Evolutionary conservation across 441 rosid species (phyloP).

Genomic region (Macaranga tanarius): DNA sequence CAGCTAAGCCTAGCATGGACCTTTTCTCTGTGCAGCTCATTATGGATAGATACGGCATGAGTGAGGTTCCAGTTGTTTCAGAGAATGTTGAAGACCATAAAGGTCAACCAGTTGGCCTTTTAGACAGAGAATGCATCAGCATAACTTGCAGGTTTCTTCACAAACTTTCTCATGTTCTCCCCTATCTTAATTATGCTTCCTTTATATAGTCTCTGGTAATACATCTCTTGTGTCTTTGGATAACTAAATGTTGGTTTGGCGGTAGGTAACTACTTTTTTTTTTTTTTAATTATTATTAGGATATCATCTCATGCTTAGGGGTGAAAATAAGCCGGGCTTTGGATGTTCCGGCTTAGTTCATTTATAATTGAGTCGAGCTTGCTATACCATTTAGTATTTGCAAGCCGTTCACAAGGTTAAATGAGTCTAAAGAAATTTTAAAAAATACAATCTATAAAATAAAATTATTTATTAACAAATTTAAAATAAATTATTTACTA

Average conservation of each 20-base stretch:
- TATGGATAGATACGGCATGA: slow-evolving; percentile 57
- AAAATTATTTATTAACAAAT: no score
- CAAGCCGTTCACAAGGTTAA: no score
- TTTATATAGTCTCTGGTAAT: slow-evolving; percentile 1
- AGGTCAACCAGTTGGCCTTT: slow-evolving; percentile 66
- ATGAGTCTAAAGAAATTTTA: no score
- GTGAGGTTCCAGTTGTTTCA: slow-evolving; percentile 70
- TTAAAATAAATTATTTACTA: no score
- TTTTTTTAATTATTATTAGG: background rate
- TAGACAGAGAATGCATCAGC: slow-evolving; percentile 77
- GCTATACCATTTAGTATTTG: no score
- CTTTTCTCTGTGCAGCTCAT: slow-evolving; percentile 53
- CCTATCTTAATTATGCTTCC: slow-evolving; percentile 4
- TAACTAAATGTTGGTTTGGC: no score
- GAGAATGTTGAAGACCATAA: slow-evolving; percentile 42
- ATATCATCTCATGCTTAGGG: background rate
- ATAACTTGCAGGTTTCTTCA: slow-evolving; percentile 60
- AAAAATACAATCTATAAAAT: no score
- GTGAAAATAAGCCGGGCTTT: no score
- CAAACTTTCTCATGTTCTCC: slow-evolving; percentile 8
- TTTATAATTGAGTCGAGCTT: no score
- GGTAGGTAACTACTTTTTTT: background rate
- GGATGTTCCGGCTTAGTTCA: no score
- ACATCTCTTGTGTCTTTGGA: background rate
- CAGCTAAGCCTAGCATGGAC: slow-evolving; percentile 74